A percentile compares a stretch with the other conserved stretches of the same genome.
Evolutionary conservation across 306 rosid genomes (phyloP).

Genomic region (Herpetospermum pedunculosum): DNA sequence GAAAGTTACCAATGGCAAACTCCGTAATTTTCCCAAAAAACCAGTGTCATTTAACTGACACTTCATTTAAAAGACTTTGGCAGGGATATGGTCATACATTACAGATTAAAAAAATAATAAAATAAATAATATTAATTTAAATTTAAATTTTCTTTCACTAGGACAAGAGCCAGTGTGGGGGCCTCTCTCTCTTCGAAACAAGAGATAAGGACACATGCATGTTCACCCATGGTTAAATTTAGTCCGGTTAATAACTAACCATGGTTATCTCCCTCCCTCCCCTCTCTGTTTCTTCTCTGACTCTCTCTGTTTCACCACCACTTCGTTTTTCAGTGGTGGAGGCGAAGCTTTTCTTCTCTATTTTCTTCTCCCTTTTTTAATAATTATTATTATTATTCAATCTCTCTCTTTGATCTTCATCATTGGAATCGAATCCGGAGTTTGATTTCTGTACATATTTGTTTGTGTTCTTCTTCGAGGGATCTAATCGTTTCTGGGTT

Average conservation of each 20-base stretch:
- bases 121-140: neutral
- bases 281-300: neutral
- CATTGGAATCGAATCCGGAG: neutral
- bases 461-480: neutral
- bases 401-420: neutral
- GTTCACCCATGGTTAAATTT: constrained; percentile 24
- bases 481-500: neutral
- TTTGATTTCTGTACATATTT: constrained; percentile 6
- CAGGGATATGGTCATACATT: constrained; percentile 9
- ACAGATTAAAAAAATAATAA: neutral
- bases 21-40: constrained; percentile 6
- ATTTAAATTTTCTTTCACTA: neutral
- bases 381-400: no score
- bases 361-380: neutral
- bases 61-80: constrained; percentile 19
- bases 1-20: constrained; percentile 6
- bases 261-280: constrained; percentile 20
- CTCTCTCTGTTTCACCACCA: neutral
- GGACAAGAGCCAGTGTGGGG: neutral
- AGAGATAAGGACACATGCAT: constrained; percentile 89
- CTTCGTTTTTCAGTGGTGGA: constrained; percentile 6
- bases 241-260: constrained; percentile 28
- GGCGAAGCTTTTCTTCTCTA: neutral
- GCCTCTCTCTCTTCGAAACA: constrained; percentile 12
- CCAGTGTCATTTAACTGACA: constrained; percentile 19